Base-by-base conservation (phyloP, 306 rosid species). In the Malus sylvestris region DNA sequence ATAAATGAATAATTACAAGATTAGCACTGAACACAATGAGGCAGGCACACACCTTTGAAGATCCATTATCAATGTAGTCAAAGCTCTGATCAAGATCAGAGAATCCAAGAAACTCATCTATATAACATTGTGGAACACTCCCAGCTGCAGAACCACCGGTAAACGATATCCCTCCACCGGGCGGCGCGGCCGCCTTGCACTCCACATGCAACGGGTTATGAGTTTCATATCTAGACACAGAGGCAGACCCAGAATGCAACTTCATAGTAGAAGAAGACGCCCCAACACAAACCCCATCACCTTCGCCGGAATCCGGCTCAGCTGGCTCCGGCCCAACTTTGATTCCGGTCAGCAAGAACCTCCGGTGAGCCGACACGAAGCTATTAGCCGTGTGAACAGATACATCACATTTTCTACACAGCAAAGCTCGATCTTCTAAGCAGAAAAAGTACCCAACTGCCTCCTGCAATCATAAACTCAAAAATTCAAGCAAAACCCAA, bases 361-460 rank as follows among this genome's bases (percentile, higher is more conserved):
- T 87, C 71, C 83, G 87, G 76, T 90, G 96, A 68, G 79, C 70
- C 10, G 93, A 80, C 40, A 87, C 96, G 72, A 70, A 82, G 68
- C 78, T 23, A 66, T 90, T 90, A 16, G 86, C 91, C 0, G 88
- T 74, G 83, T 90, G 96, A 80, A 90, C 71, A 8, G 91, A 90
- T 68, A 91, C 84, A 73, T 93, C 98, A 53, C 98, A 93, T 62
- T 89, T 93, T 75, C 96, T 78, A 86, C 98, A 93, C 42, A 93
- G 83, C 72, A 93, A 79, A 59, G 98, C 98, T 38, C 98, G 93
- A 78, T 93, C 97, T 85, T 93, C 98, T 49, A 93, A 76, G 74
- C 97, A 93, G 82, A 93, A 93, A 89, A 93, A 91, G 80, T 89
- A 89, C 70, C 98, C 98, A 74, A 88, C 77, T 3, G 87, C 72